Conservation (phyloP, 352 stramenopile species). For the Hyaloperonospora brassicae region DNA sequence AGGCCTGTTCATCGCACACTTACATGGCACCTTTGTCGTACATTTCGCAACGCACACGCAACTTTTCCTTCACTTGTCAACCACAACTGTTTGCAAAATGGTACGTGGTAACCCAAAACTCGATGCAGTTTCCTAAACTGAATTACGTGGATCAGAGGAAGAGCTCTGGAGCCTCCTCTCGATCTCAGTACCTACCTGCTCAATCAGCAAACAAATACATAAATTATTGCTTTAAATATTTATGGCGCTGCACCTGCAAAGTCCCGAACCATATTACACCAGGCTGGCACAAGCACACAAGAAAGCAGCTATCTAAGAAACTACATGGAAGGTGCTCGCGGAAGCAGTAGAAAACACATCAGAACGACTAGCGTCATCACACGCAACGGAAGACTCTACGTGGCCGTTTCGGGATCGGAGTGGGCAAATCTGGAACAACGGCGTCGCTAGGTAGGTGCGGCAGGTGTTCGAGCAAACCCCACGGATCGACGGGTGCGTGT, state of each 20-base stretch:
- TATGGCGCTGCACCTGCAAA: slow-evolving; percentile 1
- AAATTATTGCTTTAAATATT: not conserved
- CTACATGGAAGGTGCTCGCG: slow-evolving; percentile 1
- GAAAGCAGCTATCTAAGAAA: slow-evolving; percentile 12
- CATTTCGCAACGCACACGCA: too few species aligned
- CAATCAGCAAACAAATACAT: too few species aligned
- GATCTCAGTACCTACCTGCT: too few species aligned
- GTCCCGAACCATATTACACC: slow-evolving; percentile 18
- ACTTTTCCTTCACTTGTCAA: too few species aligned
- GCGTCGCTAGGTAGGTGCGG: slow-evolving; percentile 60
- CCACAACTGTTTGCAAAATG: too few species aligned
- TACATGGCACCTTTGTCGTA: too few species aligned
- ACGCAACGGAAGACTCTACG: slow-evolving; percentile 67
- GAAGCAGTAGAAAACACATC: too few species aligned
- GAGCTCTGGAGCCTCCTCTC: too few species aligned
- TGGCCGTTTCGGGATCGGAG: slow-evolving; percentile 44
- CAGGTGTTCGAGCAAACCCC: slow-evolving; percentile 66
- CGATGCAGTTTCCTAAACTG: too few species aligned
- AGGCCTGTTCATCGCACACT: not conserved
- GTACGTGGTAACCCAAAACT: too few species aligned
- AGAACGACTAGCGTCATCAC: slow-evolving; percentile 18
- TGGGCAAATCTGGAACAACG: slow-evolving; percentile 31
- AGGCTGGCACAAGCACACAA: slow-evolving; percentile 15
- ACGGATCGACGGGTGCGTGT: slow-evolving; percentile 56
- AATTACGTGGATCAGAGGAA: too few species aligned